Percentiles rank a stretch among this genome's conserved stretches.
These are phyloP conservation scores for Boletus tomentosulus DNA, from an alignment of 768 basidiomycete species.

Conservation along the genomic window DNA sequence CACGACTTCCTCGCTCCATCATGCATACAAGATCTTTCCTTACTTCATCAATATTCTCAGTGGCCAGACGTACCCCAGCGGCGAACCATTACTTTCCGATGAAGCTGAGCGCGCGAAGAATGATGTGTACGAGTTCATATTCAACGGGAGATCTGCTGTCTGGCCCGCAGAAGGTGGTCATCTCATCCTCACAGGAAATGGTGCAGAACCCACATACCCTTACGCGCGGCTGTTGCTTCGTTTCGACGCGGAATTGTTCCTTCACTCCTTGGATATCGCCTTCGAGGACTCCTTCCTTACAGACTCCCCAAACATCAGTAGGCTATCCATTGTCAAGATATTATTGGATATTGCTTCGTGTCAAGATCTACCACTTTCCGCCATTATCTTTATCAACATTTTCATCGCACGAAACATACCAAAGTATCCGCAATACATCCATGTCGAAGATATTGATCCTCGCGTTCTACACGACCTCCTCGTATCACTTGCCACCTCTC, in stretches of 20 bases:
- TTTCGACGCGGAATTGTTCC: conserved; percentile 91
- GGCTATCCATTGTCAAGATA: conserved; percentile 79
- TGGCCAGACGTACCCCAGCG: conserved; percentile 85
- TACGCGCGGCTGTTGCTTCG: conserved; percentile 79
- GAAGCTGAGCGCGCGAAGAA: conserved; percentile 68
- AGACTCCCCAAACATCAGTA: conserved; percentile 57
- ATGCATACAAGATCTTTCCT: conserved; percentile 89
- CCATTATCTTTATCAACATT: conserved; percentile 85
- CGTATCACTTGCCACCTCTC: conserved; percentile 69
- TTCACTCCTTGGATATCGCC: conserved; percentile 90
- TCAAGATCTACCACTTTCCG: conserved; percentile 50
- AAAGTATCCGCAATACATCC: conserved; percentile 88
- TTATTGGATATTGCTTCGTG: conserved; percentile 71
- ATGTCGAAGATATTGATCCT: conserved; percentile 42
- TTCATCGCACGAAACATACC: conserved; percentile 96
- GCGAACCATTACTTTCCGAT: conserved; percentile 58
- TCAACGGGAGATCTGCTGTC: conserved; percentile 70
- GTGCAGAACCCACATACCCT: conserved; percentile 81
- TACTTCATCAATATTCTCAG: conserved; percentile 79
- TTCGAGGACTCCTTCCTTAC: conserved; percentile 93
- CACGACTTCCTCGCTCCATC: conserved; percentile 38
- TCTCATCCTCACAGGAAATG: conserved; percentile 70
- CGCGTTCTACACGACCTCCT: conserved; percentile 73
- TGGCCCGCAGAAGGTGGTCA: conserved; percentile 80
- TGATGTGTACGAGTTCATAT: conserved; percentile 77